Evolutionary conservation across 2,329 filamentous ascomycete species (phyloP).

Genomic region (Dothiorella sarmentorum): DNA sequence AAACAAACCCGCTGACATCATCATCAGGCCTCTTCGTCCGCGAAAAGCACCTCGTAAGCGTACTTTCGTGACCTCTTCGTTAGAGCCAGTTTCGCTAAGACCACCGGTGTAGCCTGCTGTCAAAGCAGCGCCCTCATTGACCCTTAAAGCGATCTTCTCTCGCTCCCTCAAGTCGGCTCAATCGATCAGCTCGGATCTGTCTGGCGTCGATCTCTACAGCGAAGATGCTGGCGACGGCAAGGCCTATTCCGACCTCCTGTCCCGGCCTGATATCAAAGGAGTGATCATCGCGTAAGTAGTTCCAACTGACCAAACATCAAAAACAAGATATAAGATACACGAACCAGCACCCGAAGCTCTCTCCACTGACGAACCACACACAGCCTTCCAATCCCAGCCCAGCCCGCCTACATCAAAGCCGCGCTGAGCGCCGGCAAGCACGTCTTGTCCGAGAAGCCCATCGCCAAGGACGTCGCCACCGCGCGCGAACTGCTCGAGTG

Average conservation of each 20-base stretch:
- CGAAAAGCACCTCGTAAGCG: conserved; percentile 57
- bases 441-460: conserved; percentile 67
- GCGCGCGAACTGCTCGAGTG: conserved; percentile 47
- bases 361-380: conserved; percentile 21
- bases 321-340: background rate
- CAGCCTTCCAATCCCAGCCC: conserved; percentile 59
- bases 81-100: conserved; percentile 27
- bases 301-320: background rate
- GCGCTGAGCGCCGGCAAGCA: conserved; percentile 65
- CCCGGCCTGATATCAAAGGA: conserved; percentile 52
- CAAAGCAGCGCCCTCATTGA: conserved; percentile 50
- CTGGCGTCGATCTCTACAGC: conserved; percentile 55
- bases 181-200: conserved; percentile 41
- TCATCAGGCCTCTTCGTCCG: conserved; percentile 55
- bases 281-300: conserved; percentile 52
- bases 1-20: background rate
- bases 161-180: conserved; percentile 59
- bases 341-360: no score
- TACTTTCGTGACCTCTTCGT: no score
- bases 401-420: conserved; percentile 57
- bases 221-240: conserved; percentile 50
- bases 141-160: conserved; percentile 64
- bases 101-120: conserved; percentile 56
- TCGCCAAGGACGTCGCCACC: conserved; percentile 57
- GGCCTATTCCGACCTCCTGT: conserved; percentile 51